Conservation (phyloP, 805 yeast genomes). For the Monosporozyma aerobia region DNA sequence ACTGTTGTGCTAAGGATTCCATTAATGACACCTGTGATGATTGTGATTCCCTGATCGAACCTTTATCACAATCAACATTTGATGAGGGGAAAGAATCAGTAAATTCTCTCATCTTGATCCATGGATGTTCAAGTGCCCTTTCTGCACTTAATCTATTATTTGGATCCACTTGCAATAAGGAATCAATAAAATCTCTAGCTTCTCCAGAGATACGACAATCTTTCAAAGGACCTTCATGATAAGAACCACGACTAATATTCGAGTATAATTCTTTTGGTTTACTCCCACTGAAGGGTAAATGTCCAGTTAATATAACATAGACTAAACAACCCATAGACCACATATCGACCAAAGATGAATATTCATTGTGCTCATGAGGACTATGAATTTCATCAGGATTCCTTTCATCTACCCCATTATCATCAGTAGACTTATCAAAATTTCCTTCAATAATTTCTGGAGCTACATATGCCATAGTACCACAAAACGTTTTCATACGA, state of each 20-base stretch:
- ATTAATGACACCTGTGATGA: conserved; percentile 43
- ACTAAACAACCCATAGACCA: conserved; percentile 96
- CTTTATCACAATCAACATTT: background rate
- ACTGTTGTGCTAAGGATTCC: conserved; percentile 64
- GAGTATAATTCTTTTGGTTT: conserved; percentile 79
- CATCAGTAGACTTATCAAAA: conserved; percentile 5
- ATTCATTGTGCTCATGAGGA: conserved; percentile 31
- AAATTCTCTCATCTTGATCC: conserved; percentile 42
- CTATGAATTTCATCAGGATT: background rate
- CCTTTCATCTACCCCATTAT: background rate
- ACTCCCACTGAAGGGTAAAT: conserved; percentile 87
- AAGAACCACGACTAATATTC: conserved; percentile 68
- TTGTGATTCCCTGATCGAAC: background rate
- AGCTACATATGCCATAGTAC: conserved; percentile 93
- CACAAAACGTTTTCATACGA: conserved; percentile 92
- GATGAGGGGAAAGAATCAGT: background rate
- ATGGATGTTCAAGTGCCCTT: conserved; percentile 68
- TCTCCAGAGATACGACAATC: conserved; percentile 55
- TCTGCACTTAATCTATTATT: conserved; percentile 60
- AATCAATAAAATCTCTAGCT: conserved; percentile 63
- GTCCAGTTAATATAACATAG: conserved; percentile 86
- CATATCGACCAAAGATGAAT: conserved; percentile 87
- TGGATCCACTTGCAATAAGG: conserved; percentile 72
- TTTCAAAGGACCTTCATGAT: conserved; percentile 65
- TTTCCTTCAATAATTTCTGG: conserved; percentile 68